Base-by-base conservation (phyloP, 257 asterid species). In the Petunia axillaris region DNA sequence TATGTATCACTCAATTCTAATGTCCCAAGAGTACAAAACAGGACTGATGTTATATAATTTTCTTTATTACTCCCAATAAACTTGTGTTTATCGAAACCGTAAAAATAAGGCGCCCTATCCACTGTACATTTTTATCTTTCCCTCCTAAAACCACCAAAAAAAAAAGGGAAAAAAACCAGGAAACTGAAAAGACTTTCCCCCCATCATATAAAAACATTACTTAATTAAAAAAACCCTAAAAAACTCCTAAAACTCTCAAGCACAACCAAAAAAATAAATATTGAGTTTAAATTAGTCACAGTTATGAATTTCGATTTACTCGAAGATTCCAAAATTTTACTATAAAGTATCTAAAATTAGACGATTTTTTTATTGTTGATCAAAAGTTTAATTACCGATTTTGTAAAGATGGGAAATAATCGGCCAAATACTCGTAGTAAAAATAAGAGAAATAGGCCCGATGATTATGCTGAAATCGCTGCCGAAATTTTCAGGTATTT, bases 401-500 rank as follows among this genome's bases (percentile, higher is more conserved):
- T 35, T 46, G 41, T 78, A 57, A 79, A 14, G 15, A 79, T 79
- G 98, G 91, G 95, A 68, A 87, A 91, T 87, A 88, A 90, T 79
- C 91, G 98, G 44, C 98, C 98, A 54, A 78, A 92, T 38, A 93
- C 99, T 82, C 88, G 98, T 82, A 91, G 98, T 85, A 95, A 93
- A 85, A 90, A 88, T 76, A 95, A 95, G 91, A 90, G 97, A 90
- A 86, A 80, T 75, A 87, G 90, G 85, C 78, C 84, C 39, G 98
- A 92, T 13, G 97, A 95, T 79, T 88, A 85, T 91, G 94, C 87
- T 41, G 96, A 88, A 10, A 79, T 85, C 44, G 77, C 91, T 81
- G 85, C 95, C 36, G 95, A 92, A 80, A 87, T 87, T 85, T 87
- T 86, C 36, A 91, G 97, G 99, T 95, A 64, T 64, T 62, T 80